phyloP scores from a whole-genome alignment of 78 protist genomes.

The Dictyostelium purpureum region DNA sequence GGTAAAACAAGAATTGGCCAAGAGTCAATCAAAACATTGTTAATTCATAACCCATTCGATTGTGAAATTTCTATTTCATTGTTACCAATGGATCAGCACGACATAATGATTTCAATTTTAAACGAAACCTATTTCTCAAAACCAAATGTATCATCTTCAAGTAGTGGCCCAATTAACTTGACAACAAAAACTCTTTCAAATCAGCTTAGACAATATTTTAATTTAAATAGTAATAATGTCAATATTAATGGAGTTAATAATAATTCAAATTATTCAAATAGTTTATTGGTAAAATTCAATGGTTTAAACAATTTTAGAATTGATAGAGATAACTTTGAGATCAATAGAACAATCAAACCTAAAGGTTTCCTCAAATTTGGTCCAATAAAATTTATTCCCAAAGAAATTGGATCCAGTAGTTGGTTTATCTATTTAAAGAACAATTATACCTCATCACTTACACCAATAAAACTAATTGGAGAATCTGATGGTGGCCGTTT shows the following conservation, averaged over 20 bases:
- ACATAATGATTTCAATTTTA: not conserved
- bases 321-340: not conserved
- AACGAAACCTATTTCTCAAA: not conserved
- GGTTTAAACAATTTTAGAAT: not conserved
- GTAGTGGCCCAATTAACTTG: too few species aligned
- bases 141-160: too few species aligned
- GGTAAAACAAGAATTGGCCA: constrained; percentile 26
- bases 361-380: constrained; percentile 6
- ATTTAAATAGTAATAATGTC: not conserved
- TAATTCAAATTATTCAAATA: not conserved
- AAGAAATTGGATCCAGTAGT: not conserved
- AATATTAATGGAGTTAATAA: not conserved
- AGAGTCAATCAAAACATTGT: not conserved
- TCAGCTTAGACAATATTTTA: not conserved
- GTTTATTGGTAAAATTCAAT: not conserved
- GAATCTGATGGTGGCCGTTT: constrained; percentile 29
- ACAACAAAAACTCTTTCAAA: not conserved
- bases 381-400: constrained; percentile 49
- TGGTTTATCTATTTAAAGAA: constrained; percentile 18
- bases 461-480: constrained; percentile 18
- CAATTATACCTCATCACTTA: constrained; percentile 14
- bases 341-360: constrained; percentile 1
- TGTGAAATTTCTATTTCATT: not conserved
- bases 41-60: constrained; percentile 24
- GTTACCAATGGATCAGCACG: constrained; percentile 12